A percentile compares a stretch with the other conserved stretches of the same genome.
Evolutionary conservation across 2,329 filamentous ascomycete genomes (phyloP).

Genomic region (Xylaria sp.): DNA sequence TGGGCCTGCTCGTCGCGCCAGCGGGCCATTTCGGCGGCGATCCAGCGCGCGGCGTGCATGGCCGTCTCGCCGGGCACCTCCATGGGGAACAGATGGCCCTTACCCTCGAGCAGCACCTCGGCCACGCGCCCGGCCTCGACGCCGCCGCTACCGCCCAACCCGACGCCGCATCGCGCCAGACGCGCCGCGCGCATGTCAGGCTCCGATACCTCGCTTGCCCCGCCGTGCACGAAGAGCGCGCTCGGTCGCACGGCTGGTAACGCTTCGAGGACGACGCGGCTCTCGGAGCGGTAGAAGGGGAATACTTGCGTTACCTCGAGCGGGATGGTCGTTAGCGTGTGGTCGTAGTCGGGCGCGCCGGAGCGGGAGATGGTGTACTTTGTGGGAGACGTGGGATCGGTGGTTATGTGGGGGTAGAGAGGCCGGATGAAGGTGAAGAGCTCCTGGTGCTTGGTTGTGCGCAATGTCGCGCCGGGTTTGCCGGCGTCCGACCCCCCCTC

Average conservation of each 20-base stretch:
- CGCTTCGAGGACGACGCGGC: constrained; percentile 62
- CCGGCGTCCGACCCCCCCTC: neutral
- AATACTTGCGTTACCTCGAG: constrained; percentile 49
- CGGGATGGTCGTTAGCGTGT: constrained; percentile 51
- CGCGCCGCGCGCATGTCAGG: constrained; percentile 65
- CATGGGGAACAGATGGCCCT: constrained; percentile 86
- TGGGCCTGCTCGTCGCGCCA: constrained; percentile 67
- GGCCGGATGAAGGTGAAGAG: constrained; percentile 80
- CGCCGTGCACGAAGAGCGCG: constrained; percentile 76
- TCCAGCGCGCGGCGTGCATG: constrained; percentile 64
- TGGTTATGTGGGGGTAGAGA: constrained; percentile 59
- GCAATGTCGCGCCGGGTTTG: constrained; percentile 69
- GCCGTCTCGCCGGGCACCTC: constrained; percentile 77
- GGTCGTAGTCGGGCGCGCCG: constrained; percentile 58
- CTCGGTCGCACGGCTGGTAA: constrained; percentile 71
- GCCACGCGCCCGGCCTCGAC: constrained; percentile 71
- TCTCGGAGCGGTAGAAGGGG: constrained; percentile 76
- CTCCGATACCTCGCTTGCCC: constrained; percentile 64
- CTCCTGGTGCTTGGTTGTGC: constrained; percentile 88
- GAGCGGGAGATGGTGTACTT: constrained; percentile 49
- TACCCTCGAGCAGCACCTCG: constrained; percentile 69
- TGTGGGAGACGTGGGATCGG: constrained; percentile 51
- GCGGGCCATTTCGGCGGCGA: constrained; percentile 63
- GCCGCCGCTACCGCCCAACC: constrained; percentile 74
- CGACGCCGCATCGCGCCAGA: constrained; percentile 71